Base-by-base conservation (phyloP, 2,329 filamentous ascomycete species). In the Hypoxylon sp. region DNA sequence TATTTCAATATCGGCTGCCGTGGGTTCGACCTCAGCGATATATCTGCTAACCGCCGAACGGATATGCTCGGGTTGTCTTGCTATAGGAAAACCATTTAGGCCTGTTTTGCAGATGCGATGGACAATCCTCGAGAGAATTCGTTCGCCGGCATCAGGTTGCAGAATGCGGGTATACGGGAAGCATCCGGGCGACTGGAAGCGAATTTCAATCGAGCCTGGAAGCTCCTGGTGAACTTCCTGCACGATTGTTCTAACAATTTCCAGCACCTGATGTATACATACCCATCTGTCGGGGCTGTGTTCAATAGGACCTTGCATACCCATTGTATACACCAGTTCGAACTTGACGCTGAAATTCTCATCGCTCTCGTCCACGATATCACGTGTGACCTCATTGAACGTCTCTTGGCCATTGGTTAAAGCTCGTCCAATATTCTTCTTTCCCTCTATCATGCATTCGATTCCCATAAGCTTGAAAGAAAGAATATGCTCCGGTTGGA, bases 361-460 rank as follows among this genome's bases (percentile, higher is more conserved):
- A 36, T 89, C 86, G 27, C 80, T 84, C 64, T 89, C 84, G 48
- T 88, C 84, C 0, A 88, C 71, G 2, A 89, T 74, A 52, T 87
- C 83, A 0, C 82, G 71, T 0, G 77, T 73, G 2, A 66, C 51
- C 0, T 38, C 9, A 20, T 79, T 66, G 1, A 86, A 69, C 54
- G 75, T 79, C 0, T 68, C 16, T n/a, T 82, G 77, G 0, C 68
- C 74, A 0, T 63, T 12, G 0, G 79, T 52, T 9, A 83, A 61
- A 1, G 51, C 34, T 1, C 51, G 35, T 0, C 75, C 75, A 3
- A 73, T 40, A 0, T 32, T 13, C 0, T 61, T 16, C 1, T 71
- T 60, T 2, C 60, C 65, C 0, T 59, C 60, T 1, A 79, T 60
- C 0, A 75, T 60, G 3, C 64, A 72, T 48, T 88, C 83, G 0